phyloP scores from a whole-genome alignment of 805 yeast genomes.

The Pichia exigua region DNA sequence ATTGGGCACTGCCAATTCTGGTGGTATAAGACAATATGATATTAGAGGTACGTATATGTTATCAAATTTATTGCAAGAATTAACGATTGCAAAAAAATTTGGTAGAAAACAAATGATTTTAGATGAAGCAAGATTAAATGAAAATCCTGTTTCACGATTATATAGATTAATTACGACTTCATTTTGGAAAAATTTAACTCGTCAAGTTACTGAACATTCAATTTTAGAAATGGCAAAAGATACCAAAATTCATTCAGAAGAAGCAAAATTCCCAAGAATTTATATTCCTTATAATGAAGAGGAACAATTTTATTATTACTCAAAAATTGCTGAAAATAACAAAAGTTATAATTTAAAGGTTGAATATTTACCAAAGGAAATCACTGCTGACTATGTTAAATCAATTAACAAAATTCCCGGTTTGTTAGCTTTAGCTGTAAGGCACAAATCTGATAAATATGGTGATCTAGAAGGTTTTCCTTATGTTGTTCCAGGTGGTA shows the following conservation, averaged over 20 bases:
- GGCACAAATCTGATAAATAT: constrained; percentile 27
- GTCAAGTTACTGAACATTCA: constrained; percentile 55
- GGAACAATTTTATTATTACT: constrained; percentile 68
- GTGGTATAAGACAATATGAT: constrained; percentile 66
- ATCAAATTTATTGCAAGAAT: constrained; percentile 78
- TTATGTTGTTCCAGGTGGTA: constrained; percentile 94
- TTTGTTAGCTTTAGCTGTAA: constrained; percentile 70
- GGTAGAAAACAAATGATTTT: constrained; percentile 72
- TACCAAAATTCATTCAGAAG: constrained; percentile 60
- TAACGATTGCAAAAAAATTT: constrained; percentile 74
- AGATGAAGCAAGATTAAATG: constrained; percentile 78
- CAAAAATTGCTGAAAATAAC: constrained; percentile 40
- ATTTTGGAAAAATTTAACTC: constrained; percentile 75
- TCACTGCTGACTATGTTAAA: constrained; percentile 70
- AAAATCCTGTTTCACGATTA: constrained; percentile 78
- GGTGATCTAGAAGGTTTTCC: constrained; percentile 53
- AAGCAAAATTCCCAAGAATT: constrained; percentile 60
- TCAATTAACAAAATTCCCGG: constrained; percentile 83
- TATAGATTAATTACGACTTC: constrained; percentile 63
- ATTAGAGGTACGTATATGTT: constrained; percentile 86
- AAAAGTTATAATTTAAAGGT: constrained; percentile 62
- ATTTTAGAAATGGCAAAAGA: constrained; percentile 69
- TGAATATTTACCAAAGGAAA: constrained; percentile 62
- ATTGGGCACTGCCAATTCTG: constrained; percentile 77
- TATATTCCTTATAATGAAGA: constrained; percentile 64